A percentile compares a stretch with the other conserved stretches of the same genome.
Evolutionary conservation across 305 asterid species (phyloP).

Genomic region (Rubia balearica): DNA sequence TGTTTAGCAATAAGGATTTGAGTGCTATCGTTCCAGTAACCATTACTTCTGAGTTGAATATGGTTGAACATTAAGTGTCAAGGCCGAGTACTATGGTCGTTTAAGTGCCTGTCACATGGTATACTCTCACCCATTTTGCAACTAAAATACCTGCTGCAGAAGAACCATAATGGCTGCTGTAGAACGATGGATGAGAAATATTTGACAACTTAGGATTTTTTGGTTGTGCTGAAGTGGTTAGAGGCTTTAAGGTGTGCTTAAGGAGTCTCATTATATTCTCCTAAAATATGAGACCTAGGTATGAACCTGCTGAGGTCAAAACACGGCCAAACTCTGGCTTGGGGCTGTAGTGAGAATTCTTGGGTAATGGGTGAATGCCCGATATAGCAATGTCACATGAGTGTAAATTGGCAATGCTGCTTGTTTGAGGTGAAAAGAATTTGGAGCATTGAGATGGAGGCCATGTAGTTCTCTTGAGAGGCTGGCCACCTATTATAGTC

Average conservation of each 20-base stretch:
- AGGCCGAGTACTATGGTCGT: neutral
- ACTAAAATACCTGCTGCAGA: neutral
- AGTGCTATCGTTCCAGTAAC: neutral
- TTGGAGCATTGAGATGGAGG: neutral
- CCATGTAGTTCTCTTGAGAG: neutral
- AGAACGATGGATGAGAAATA: neutral
- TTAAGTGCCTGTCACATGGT: neutral
- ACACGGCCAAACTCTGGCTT: neutral
- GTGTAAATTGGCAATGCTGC: neutral
- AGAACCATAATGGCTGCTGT: neutral
- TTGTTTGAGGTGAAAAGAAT: neutral
- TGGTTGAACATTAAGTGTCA: neutral
- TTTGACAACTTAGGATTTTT: neutral
- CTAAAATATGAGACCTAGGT: neutral
- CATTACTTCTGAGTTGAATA: neutral
- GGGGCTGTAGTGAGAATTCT: neutral
- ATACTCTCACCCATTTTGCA: neutral
- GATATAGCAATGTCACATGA: neutral
- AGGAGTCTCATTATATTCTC: neutral
- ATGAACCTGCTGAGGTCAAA: neutral
- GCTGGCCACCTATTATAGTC: neutral
- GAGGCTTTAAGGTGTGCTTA: neutral
- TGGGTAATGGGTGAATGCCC: neutral
- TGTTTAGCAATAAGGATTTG: neutral
- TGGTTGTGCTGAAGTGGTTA: neutral